phyloP scores from a whole-genome alignment of 169 alveolate species.

The Plasmodium relictum region DNA sequence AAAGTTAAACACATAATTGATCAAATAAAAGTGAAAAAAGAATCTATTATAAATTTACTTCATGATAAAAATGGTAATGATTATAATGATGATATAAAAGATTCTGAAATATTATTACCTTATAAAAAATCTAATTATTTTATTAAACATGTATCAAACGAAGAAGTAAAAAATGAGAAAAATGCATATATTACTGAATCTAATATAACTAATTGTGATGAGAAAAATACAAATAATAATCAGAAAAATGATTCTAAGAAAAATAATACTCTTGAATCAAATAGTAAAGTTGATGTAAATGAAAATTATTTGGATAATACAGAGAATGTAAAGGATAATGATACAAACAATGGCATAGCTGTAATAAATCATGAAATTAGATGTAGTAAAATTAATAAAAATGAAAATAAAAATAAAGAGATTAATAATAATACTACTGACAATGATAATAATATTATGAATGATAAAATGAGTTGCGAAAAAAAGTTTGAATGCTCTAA shows the following conservation, averaged over 20 bases:
- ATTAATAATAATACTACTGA: not conserved
- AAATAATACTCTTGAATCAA: no score
- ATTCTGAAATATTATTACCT: no score
- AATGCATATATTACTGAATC: no score
- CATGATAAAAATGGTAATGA: constrained; percentile 4
- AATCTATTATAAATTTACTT: not conserved
- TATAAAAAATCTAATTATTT: no score
- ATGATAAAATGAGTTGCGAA: not conserved
- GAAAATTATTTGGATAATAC: not conserved
- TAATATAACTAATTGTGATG: no score
- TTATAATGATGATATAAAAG: not conserved
- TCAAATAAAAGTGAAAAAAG: constrained; percentile 13
- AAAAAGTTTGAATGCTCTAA: not conserved
- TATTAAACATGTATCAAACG: no score
- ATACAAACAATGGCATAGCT: not conserved
- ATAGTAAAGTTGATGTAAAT: not conserved
- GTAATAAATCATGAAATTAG: no score
- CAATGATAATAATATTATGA: not conserved
- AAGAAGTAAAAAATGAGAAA: no score
- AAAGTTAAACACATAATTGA: constrained; percentile 14
- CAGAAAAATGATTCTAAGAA: no score
- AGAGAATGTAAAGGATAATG: not conserved
- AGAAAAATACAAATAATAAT: no score
- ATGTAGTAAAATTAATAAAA: not conserved
- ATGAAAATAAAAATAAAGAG: not conserved